These are phyloP conservation scores for Sporothrix brunneoviolacea DNA, from an alignment of 2,329 filamentous ascomycete species.

Conservation along the genomic window DNA sequence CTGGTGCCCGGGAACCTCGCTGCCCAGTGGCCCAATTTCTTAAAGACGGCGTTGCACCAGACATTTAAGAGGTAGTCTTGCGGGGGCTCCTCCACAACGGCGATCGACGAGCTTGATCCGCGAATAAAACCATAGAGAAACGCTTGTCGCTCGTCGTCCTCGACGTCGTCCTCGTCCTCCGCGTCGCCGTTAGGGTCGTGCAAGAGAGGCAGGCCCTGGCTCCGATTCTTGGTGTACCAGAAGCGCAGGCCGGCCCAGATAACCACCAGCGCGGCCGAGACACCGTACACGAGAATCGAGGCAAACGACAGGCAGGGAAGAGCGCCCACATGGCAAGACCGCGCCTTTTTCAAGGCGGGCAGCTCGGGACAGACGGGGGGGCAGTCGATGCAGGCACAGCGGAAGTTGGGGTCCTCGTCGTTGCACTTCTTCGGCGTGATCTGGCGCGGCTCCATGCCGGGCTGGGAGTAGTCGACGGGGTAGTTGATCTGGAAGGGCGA, in stretches of 20 bases:
- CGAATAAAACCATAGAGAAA: conserved; percentile 13
- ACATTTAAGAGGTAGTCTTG: conserved; percentile 79
- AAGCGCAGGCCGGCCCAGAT: conserved; percentile 70
- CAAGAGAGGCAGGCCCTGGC: conserved; percentile 76
- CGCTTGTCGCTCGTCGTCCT: conserved; percentile 56
- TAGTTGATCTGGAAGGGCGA: conserved; percentile 99
- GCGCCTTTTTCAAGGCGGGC: conserved; percentile 62
- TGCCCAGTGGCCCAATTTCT: conserved; percentile 69
- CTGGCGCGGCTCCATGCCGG: conserved; percentile 63
- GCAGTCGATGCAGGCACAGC: conserved; percentile 92
- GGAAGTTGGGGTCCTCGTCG: conserved; percentile 74
- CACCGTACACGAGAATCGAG: conserved; percentile 77
- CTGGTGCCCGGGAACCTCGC: conserved; percentile 81
- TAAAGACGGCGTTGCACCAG: conserved; percentile 73
- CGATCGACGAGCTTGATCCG: neutral
- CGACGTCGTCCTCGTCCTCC: conserved; percentile 73
- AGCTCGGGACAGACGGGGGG: conserved; percentile 77
- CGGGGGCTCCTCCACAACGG: conserved; percentile 41
- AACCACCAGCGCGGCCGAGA: conserved; percentile 64
- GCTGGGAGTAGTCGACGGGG: conserved; percentile 54
- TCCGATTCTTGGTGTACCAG: conserved; percentile 26
- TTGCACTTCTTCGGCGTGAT: conserved; percentile 82
- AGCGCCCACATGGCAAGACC: conserved; percentile 73
- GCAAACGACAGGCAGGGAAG: conserved; percentile 93
- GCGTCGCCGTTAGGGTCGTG: conserved; percentile 70